Percentiles rank a stretch among this genome's conserved stretches.
These are phyloP conservation scores for Helotiales sp. DNA, from an alignment of 2,329 filamentous ascomycete genomes.

Conservation along the genomic window DNA sequence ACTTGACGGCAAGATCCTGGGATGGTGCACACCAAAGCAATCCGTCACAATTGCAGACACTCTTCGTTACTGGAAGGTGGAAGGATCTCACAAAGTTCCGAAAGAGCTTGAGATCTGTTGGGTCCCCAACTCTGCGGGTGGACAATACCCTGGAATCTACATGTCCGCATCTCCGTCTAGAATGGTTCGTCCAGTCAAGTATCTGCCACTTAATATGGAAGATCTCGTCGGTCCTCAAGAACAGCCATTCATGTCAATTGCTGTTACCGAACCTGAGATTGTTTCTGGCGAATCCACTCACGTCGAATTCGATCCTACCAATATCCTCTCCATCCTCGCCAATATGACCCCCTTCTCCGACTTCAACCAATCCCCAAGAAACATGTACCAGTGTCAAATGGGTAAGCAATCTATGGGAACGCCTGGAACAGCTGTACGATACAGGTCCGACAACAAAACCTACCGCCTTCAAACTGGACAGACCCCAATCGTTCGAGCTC, in stretches of 20 bases:
- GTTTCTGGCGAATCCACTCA: constrained; percentile 89
- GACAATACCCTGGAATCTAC: constrained; percentile 96
- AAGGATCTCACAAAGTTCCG: constrained; percentile 80
- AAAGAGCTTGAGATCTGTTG: constrained; percentile 89
- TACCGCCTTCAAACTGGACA: constrained; percentile 95
- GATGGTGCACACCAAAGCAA: constrained; percentile 87
- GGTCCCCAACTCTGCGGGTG: constrained; percentile 83
- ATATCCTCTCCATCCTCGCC: constrained; percentile 95
- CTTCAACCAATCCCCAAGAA: constrained; percentile 97
- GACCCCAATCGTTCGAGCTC: constrained; percentile 89
- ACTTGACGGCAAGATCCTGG: constrained; percentile 86
- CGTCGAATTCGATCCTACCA: constrained; percentile 91
- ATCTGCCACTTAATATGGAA: constrained; percentile 81
- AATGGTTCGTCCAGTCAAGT: constrained; percentile 92
- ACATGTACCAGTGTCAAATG: constrained; percentile 99
- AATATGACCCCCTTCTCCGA: constrained; percentile 99
- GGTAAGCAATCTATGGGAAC: constrained; percentile 99
- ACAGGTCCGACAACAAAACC: constrained; percentile 96
- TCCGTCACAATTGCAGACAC: constrained; percentile 83
- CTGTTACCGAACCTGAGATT: constrained; percentile 86
- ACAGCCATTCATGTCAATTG: constrained; percentile 98
- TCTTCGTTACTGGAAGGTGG: constrained; percentile 93
- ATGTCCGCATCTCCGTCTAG: constrained; percentile 84
- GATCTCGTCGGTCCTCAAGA: constrained; percentile 93
- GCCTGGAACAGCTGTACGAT: constrained; percentile 79